phyloP scores from a whole-genome alignment of 2,329 filamentous ascomycete species.

The Xylaria sp. region DNA sequence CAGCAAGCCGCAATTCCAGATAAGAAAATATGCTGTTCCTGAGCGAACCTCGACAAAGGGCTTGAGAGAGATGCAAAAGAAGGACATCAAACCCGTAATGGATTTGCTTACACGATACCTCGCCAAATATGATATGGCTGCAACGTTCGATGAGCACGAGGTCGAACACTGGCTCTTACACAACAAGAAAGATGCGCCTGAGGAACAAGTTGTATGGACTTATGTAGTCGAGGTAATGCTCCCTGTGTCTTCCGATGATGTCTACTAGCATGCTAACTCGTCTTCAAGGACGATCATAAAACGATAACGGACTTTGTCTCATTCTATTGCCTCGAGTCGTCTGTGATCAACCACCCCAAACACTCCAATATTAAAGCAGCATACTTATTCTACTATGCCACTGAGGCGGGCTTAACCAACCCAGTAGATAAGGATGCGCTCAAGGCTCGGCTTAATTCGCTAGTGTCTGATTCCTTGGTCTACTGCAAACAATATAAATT shows the following conservation, averaged over 20 bases:
- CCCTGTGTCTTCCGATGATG: constrained; percentile 19
- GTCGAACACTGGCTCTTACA: constrained; percentile 87
- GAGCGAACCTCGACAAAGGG: constrained; percentile 74
- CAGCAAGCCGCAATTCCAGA: constrained; percentile 84
- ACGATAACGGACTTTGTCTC: constrained; percentile 97
- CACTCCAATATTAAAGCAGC: constrained; percentile 84
- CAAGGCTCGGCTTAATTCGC: constrained; percentile 77
- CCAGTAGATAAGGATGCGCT: constrained; percentile 63
- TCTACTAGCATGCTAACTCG: constrained; percentile 28
- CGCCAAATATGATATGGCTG: constrained; percentile 80
- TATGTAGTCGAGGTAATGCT: constrained; percentile 88
- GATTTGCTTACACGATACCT: constrained; percentile 79
- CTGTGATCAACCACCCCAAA: constrained; percentile 81
- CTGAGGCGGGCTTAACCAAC: constrained; percentile 72
- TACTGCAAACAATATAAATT: constrained; percentile 84
- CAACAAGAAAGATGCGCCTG: constrained; percentile 61
- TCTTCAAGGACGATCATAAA: constrained; percentile 61
- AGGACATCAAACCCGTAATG: constrained; percentile 78
- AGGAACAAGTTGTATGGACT: constrained; percentile 88
- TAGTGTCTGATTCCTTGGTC: constrained; percentile 86
- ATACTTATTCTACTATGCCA: constrained; percentile 97
- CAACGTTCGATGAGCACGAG: constrained; percentile 80
- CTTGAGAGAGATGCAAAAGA: constrained; percentile 77
- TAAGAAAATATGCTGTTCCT: constrained; percentile 84
- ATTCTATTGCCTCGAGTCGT: constrained; percentile 94